These are phyloP conservation scores for Exophiala lecanii-corni DNA, from an alignment of 2,329 filamentous ascomycete genomes.

Conservation along the genomic window DNA sequence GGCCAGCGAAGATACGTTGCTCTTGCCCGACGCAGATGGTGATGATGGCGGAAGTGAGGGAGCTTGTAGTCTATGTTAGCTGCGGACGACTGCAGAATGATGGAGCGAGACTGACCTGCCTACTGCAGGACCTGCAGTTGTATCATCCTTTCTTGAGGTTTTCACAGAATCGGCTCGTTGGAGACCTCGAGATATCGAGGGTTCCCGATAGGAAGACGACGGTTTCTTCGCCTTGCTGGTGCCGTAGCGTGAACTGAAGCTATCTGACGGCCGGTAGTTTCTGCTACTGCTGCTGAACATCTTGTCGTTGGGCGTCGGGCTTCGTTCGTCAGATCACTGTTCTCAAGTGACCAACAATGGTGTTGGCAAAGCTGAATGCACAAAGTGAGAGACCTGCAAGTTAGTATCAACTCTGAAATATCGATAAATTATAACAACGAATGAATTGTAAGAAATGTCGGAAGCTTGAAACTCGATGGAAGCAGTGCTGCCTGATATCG, in stretches of 20 bases:
- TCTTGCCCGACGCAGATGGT: conserved; percentile 76
- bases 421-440: conserved; percentile 1
- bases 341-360: too few species aligned
- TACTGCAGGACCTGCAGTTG: conserved; percentile 31
- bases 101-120: conserved; percentile 30
- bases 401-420: neutral
- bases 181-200: conserved; percentile 22
- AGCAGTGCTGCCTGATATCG: conserved; percentile 12
- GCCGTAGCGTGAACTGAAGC: conserved; percentile 39
- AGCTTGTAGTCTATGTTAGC: conserved; percentile 36
- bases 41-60: conserved; percentile 64
- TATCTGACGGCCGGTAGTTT: conserved; percentile 30
- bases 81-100: neutral
- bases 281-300: conserved; percentile 22
- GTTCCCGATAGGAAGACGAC: conserved; percentile 34
- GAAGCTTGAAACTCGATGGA: conserved; percentile 4
- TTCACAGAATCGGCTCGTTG: conserved; percentile 22
- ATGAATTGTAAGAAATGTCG: neutral
- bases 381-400: too few species aligned
- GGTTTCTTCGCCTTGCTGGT: conserved; percentile 37
- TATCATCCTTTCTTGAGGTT: conserved; percentile 27
- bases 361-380: too few species aligned
- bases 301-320: too few species aligned
- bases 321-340: too few species aligned
- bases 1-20: conserved; percentile 83